phyloP scores from a whole-genome alignment of 345 rosid species.

The Melaleuca alternifolia region DNA sequence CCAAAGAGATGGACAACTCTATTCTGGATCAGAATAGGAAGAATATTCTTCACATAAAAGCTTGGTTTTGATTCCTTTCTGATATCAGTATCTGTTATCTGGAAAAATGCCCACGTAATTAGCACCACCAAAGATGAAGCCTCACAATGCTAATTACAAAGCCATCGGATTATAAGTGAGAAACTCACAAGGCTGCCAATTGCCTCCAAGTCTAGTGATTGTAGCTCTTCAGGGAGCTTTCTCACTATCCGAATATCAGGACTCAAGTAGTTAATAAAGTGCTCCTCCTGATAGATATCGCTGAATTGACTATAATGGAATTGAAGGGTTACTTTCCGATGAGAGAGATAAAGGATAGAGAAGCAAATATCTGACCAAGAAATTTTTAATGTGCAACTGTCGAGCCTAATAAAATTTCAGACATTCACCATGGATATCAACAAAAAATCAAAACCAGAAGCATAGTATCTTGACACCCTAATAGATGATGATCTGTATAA shows the following conservation, averaged over 20 bases:
- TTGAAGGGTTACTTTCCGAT: slow-evolving; percentile 8
- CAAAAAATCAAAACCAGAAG: neutral
- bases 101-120: slow-evolving; percentile 7
- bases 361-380: neutral
- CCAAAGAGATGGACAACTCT: slow-evolving; percentile 80
- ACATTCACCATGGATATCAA: neutral
- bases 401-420: neutral
- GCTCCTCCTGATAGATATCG: slow-evolving; percentile 88
- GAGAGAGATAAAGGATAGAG: neutral
- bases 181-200: slow-evolving; percentile 82
- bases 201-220: slow-evolving; percentile 75
- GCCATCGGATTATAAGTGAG: neutral
- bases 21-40: slow-evolving; percentile 66
- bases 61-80: slow-evolving; percentile 79
- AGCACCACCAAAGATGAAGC: neutral
- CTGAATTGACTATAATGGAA: slow-evolving; percentile 59
- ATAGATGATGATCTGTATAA: neutral
- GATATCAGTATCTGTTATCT: slow-evolving; percentile 73
- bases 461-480: neutral
- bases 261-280: slow-evolving; percentile 64
- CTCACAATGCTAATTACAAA: neutral
- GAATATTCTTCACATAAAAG: slow-evolving; percentile 74
- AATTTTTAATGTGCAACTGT: neutral
- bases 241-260: slow-evolving; percentile 80
- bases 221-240: slow-evolving; percentile 74